These are phyloP conservation scores for Kodamaea laetipori DNA, from an alignment of 805 yeast species.

Conservation along the genomic window DNA sequence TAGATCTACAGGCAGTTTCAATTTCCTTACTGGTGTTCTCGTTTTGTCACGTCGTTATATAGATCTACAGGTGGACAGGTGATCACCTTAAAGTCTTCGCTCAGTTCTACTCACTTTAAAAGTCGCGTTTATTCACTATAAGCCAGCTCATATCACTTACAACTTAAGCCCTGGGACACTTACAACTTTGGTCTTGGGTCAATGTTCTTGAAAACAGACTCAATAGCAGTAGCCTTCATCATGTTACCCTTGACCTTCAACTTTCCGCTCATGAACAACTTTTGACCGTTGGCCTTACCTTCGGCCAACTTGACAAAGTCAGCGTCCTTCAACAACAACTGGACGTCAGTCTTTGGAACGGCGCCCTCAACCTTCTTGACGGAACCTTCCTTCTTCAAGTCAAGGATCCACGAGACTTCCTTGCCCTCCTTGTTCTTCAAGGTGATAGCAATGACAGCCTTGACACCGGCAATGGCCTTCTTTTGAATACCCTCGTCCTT, in stretches of 20 bases:
- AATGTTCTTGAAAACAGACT: slow-evolving; percentile 58
- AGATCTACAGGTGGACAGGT: no score
- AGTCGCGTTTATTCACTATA: slow-evolving; percentile 8
- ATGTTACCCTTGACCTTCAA: slow-evolving; percentile 87
- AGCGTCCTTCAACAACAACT: slow-evolving; percentile 62
- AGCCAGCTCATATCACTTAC: slow-evolving; percentile 11
- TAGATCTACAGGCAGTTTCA: no score
- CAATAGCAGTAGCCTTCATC: slow-evolving; percentile 84
- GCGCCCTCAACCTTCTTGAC: slow-evolving; percentile 44
- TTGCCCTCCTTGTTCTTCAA: slow-evolving; percentile 63
- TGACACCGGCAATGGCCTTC: slow-evolving; percentile 50
- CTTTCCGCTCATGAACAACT: slow-evolving; percentile 80
- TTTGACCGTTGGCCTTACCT: slow-evolving; percentile 84
- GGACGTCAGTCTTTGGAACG: slow-evolving; percentile 61
- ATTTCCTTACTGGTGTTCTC: no score
- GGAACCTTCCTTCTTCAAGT: slow-evolving; percentile 62
- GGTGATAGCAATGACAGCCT: slow-evolving; percentile 65
- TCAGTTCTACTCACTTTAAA: no score
- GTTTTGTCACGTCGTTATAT: no score
- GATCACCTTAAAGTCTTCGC: no score
- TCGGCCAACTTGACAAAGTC: slow-evolving; percentile 70
- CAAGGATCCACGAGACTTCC: slow-evolving; percentile 65
- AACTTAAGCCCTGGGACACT: slow-evolving; percentile 12
- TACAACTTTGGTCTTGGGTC: slow-evolving; percentile 49
- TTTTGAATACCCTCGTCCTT: slow-evolving; percentile 36